Conservation (phyloP, 805 yeast species). For the Jamesozyma piceae region DNA sequence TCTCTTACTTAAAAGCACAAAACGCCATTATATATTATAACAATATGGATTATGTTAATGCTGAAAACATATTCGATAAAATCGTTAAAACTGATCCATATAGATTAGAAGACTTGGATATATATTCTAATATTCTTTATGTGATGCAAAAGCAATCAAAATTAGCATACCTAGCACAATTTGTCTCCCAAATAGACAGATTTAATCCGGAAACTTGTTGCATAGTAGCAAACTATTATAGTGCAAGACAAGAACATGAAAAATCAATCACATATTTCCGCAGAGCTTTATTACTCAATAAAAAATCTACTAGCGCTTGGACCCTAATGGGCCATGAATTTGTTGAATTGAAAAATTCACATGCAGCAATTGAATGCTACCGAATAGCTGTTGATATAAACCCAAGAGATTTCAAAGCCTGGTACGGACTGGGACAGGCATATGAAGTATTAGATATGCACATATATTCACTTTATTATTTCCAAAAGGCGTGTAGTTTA, state of each 20-base stretch:
- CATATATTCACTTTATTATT: conserved; percentile 81
- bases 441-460: conserved; percentile 96
- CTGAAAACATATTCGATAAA: conserved; percentile 71
- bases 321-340: conserved; percentile 98
- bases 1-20: conserved; percentile 68
- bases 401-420: conserved; percentile 83
- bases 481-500: conserved; percentile 79
- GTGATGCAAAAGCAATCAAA: conserved; percentile 87
- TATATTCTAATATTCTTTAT: conserved; percentile 87
- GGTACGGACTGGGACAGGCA: conserved; percentile 98
- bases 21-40: conserved; percentile 76
- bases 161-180: conserved; percentile 77
- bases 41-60: conserved; percentile 71
- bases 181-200: conserved; percentile 70
- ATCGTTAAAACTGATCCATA: conserved; percentile 69
- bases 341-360: conserved; percentile 89
- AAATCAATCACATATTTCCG: conserved; percentile 88
- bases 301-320: conserved; percentile 85
- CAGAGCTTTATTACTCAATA: conserved; percentile 74
- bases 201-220: conserved; percentile 93
- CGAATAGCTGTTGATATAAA: conserved; percentile 87
- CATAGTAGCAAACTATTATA: conserved; percentile 85
- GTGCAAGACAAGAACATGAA: conserved; percentile 87
- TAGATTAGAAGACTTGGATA: conserved; percentile 82
- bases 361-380: conserved; percentile 94